These are phyloP conservation scores for Termitomyces sp. DNA, from an alignment of 768 basidiomycete genomes.

Conservation along the genomic window DNA sequence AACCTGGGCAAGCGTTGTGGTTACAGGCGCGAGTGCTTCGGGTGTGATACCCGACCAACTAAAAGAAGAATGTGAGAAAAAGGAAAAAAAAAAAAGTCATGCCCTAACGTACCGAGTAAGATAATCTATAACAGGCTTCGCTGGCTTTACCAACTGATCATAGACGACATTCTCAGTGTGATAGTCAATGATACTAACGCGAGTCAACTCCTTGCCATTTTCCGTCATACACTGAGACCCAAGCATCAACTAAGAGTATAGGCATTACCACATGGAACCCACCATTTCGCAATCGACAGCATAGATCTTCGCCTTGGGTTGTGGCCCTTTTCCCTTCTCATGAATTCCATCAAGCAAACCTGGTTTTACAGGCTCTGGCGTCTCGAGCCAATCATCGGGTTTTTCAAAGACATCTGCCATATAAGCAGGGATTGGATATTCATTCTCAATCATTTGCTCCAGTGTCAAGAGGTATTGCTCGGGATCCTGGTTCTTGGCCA, in stretches of 20 bases:
- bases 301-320: constrained; percentile 48
- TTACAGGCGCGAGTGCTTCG: constrained; percentile 58
- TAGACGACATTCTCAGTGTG: constrained; percentile 67
- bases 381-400: constrained; percentile 77
- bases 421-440: constrained; percentile 86
- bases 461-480: constrained; percentile 66
- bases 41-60: constrained; percentile 95
- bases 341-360: constrained; percentile 21
- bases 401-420: constrained; percentile 66
- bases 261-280: constrained; percentile 14
- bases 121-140: constrained; percentile 82
- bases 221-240: constrained; percentile 71
- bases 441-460: constrained; percentile 91
- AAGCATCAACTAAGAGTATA: not conserved
- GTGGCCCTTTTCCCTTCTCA: constrained; percentile 17
- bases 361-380: constrained; percentile 41
- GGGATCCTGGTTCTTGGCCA: constrained; percentile 56
- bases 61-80: not conserved
- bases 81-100: not conserved
- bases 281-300: constrained; percentile 99
- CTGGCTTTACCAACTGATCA: constrained; percentile 86
- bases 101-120: constrained; percentile 63
- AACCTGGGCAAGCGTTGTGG: constrained; percentile 73
- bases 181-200: constrained; percentile 82
- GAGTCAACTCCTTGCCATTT: constrained; percentile 84